Evolutionary conservation across 2,329 filamentous ascomycete species (phyloP).

Genomic region (Pleoardoris graminearum): DNA sequence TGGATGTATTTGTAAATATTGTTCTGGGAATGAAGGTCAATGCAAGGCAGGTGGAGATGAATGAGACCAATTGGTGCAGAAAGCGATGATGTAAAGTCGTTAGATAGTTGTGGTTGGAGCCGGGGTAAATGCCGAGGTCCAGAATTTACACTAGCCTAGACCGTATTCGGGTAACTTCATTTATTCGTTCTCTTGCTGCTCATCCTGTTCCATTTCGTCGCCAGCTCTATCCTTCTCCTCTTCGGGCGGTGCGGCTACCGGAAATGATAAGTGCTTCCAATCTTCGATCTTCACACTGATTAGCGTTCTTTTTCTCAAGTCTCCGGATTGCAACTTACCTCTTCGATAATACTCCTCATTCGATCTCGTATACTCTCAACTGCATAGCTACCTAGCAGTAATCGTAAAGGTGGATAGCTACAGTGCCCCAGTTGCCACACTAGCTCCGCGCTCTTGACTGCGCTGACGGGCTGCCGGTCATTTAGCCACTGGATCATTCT

Average conservation of each 20-base stretch:
- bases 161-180: not conserved
- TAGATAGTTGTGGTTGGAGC: not conserved
- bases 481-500: slow-evolving; percentile 94
- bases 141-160: not conserved
- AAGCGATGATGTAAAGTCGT: no score
- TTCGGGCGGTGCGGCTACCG: slow-evolving; percentile 43
- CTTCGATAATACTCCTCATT: slow-evolving; percentile 87
- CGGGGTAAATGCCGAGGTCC: slow-evolving; percentile 5
- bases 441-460: slow-evolving; percentile 88
- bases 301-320: not conserved
- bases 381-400: slow-evolving; percentile 90
- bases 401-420: slow-evolving; percentile 82
- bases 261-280: slow-evolving; percentile 84
- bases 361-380: slow-evolving; percentile 94
- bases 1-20: no score
- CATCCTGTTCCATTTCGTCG: slow-evolving; percentile 4
- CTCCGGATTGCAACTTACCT: slow-evolving; percentile 64
- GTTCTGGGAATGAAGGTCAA: no score
- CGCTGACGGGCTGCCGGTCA: slow-evolving; percentile 88
- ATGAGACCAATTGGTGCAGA: no score
- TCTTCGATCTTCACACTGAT: slow-evolving; percentile 60
- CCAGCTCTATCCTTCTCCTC: slow-evolving; percentile 19
- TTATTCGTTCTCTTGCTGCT: slow-evolving; percentile 8
- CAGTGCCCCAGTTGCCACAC: slow-evolving; percentile 95
- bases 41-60: not conserved